Percentiles rank a stretch among this genome's conserved stretches.
phyloP scores from a whole-genome alignment of 2,329 filamentous ascomycete species.

The Cladosporium sp. region DNA sequence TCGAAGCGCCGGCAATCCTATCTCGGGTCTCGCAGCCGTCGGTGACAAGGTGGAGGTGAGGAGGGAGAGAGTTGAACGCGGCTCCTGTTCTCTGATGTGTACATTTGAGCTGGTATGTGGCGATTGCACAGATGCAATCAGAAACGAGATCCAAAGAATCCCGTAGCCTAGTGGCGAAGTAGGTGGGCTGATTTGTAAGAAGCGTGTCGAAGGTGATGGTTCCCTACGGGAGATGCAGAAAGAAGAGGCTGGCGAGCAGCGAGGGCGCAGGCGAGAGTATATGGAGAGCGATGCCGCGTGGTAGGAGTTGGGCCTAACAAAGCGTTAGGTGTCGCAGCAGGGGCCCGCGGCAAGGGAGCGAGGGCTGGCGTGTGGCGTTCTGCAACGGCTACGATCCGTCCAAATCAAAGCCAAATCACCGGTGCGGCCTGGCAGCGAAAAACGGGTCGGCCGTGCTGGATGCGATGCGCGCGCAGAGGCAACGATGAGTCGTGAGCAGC shows the following conservation, averaged over 20 bases:
- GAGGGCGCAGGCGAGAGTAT: constrained; percentile 10
- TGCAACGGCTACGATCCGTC: constrained; percentile 9
- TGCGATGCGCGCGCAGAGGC: neutral
- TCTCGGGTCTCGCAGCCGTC: constrained; percentile 10
- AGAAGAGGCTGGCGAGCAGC: constrained; percentile 8
- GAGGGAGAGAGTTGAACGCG: constrained; percentile 8
- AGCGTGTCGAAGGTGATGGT: neutral
- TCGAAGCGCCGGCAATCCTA: neutral
- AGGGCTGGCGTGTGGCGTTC: neutral
- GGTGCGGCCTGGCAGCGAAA: neutral
- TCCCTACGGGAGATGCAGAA: constrained; percentile 11
- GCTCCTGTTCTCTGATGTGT: constrained; percentile 13
- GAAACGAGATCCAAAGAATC: constrained; percentile 11
- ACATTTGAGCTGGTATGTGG: constrained; percentile 11
- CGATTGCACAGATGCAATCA: constrained; percentile 10
- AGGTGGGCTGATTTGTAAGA: constrained; percentile 9
- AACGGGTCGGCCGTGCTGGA: constrained; percentile 7
- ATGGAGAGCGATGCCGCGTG: constrained; percentile 1
- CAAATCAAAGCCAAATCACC: constrained; percentile 9
- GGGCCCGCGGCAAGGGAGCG: neutral
- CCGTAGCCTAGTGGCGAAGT: constrained; percentile 2
- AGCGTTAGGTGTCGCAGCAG: constrained; percentile 9
- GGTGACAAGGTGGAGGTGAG: constrained; percentile 11
- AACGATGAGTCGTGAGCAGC: neutral
- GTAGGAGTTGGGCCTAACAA: neutral